Evolutionary conservation across 208 protist genomes (phyloP).

Genomic region (Wallacemonas collosoma): DNA sequence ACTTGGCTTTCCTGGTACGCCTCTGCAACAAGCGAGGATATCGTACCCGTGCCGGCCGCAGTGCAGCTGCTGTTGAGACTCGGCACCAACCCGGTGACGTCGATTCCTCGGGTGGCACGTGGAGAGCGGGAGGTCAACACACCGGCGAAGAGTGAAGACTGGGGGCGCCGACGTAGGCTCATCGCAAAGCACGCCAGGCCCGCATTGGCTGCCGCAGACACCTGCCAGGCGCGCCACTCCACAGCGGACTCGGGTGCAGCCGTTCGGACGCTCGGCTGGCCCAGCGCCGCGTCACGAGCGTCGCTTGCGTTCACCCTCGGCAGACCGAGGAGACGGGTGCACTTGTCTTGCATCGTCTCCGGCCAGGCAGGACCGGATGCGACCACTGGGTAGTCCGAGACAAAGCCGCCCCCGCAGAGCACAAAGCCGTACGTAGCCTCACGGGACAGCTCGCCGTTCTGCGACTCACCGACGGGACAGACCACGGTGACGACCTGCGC

Average conservation of each 20-base stretch:
- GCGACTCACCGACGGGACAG: background rate
- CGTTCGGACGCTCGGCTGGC: background rate
- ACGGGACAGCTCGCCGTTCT: background rate
- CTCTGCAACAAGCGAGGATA: background rate
- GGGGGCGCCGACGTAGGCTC: constrained; percentile 34
- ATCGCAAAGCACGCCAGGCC: constrained; percentile 52
- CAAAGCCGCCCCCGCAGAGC: constrained; percentile 55
- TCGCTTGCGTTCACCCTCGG: constrained; percentile 16
- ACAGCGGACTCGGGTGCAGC: background rate
- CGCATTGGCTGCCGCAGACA: constrained; percentile 43
- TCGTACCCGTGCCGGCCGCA: background rate
- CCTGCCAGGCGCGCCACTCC: constrained; percentile 54
- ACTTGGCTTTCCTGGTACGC: background rate
- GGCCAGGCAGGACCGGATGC: constrained; percentile 32
- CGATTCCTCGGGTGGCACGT: background rate
- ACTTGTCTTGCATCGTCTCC: constrained; percentile 22
- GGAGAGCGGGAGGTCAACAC: background rate
- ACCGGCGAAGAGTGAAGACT: background rate
- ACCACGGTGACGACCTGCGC: constrained; percentile 15
- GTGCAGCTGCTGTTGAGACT: background rate
- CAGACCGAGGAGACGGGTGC: background rate
- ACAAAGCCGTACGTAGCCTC: constrained; percentile 33
- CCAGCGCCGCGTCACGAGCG: constrained; percentile 15
- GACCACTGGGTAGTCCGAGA: constrained; percentile 57
- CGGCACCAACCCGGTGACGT: constrained; percentile 1